Percentiles rank a stretch among this genome's conserved stretches.
Conservation (phyloP, 108 stramenopile genomes). For the Cyclotella atomus region DNA sequence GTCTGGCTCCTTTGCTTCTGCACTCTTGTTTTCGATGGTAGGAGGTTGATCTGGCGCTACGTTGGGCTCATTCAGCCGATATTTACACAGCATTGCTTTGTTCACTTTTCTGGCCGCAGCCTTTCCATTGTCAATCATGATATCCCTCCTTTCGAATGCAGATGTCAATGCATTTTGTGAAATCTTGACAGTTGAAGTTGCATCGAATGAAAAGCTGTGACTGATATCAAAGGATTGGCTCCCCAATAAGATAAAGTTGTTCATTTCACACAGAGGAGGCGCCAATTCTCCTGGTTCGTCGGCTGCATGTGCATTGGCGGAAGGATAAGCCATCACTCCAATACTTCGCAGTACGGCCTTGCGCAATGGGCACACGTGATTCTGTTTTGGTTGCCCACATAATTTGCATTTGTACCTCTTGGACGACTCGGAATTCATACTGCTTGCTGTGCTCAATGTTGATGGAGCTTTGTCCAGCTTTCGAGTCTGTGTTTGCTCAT, state of each 20-base stretch:
- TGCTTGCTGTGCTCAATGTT: constrained; percentile 17
- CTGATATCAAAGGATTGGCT: constrained; percentile 15
- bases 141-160: constrained; percentile 11
- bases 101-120: background rate
- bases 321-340: constrained; percentile 76
- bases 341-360: constrained; percentile 75
- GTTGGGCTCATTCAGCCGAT: background rate
- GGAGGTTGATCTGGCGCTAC: background rate
- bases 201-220: constrained; percentile 14
- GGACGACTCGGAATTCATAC: constrained; percentile 12
- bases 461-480: constrained; percentile 7
- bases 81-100: background rate
- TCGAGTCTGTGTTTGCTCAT: background rate
- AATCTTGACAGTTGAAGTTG: background rate
- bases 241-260: constrained; percentile 64
- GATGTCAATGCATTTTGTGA: constrained; percentile 20
- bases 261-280: constrained; percentile 77
- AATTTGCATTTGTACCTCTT: constrained; percentile 82
- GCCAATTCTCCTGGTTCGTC: constrained; percentile 75
- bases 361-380: constrained; percentile 74
- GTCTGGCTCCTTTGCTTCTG: constrained; percentile 6
- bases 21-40: background rate
- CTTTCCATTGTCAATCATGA: background rate
- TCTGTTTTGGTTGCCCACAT: constrained; percentile 82
- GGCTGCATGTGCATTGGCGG: constrained; percentile 77